Evolutionary conservation across 129 eudicot species (phyloP).

Genomic region (Scalesia atractyloides): DNA sequence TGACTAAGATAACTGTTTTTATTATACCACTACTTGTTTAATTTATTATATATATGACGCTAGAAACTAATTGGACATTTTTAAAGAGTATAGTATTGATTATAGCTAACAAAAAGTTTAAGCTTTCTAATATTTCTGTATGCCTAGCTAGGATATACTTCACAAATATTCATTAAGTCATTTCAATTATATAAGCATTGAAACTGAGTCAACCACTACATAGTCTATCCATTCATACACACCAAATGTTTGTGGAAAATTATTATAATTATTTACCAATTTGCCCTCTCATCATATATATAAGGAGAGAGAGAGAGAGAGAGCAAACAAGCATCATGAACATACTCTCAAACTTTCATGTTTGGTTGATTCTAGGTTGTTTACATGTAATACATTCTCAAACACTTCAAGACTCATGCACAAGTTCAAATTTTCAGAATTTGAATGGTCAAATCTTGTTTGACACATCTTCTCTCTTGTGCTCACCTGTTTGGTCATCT

Average conservation of each 20-base stretch:
- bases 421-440: constrained; percentile 35
- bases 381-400: constrained; percentile 49
- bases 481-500: constrained; percentile 62
- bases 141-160: background rate
- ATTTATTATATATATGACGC: no score
- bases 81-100: no score
- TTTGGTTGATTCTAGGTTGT: constrained; percentile 28
- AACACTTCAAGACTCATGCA: constrained; percentile 59
- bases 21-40: no score
- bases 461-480: constrained; percentile 58
- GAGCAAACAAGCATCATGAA: constrained; percentile 25
- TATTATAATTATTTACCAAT: constrained; percentile 29
- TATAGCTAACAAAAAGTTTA: background rate
- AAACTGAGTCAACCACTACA: constrained; percentile 31
- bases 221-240: background rate
- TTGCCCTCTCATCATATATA: constrained; percentile 26
- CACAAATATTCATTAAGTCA: background rate
- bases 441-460: constrained; percentile 41
- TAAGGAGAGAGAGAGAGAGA: constrained; percentile 24
- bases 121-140: background rate
- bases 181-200: background rate
- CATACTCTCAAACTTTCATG: constrained; percentile 26
- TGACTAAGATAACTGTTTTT: no score
- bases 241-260: constrained; percentile 34
- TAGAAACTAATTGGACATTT: no score